Percentiles rank a stretch among this genome's conserved stretches.
Conservation (phyloP, 805 yeast genomes). For the Yarrowia sp. region DNA sequence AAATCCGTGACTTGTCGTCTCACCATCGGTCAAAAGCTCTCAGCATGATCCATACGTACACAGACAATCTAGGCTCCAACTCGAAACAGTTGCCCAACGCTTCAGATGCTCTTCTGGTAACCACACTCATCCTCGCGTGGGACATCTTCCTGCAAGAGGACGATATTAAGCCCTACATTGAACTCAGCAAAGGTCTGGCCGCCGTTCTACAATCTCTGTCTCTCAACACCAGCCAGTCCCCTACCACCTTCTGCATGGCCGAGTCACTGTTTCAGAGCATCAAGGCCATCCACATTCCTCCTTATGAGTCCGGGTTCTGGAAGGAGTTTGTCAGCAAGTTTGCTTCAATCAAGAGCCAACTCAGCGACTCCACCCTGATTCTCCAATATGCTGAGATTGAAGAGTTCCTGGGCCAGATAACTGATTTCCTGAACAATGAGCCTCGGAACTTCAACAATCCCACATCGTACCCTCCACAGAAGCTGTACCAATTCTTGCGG, state of each 20-base stretch:
- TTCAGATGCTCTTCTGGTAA: slow-evolving; percentile 29
- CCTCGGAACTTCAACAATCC: not conserved
- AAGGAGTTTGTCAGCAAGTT: slow-evolving; percentile 34
- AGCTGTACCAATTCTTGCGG: slow-evolving; percentile 31
- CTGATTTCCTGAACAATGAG: not conserved
- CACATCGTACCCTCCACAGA: slow-evolving; percentile 30
- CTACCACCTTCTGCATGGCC: slow-evolving; percentile 33
- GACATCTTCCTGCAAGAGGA: slow-evolving; percentile 35
- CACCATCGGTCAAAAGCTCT: slow-evolving; percentile 7
- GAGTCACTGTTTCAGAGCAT: slow-evolving; percentile 38
- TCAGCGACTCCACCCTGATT: not conserved
- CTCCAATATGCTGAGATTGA: slow-evolving; percentile 1
- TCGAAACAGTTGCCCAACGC: slow-evolving; percentile 3
- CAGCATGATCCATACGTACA: slow-evolving; percentile 1
- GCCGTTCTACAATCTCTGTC: slow-evolving; percentile 33
- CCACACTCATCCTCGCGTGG: slow-evolving; percentile 35
- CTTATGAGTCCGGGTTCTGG: slow-evolving; percentile 36
- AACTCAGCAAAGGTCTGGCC: slow-evolving; percentile 34
- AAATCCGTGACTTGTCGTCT: not conserved
- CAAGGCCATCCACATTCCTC: slow-evolving; percentile 37
- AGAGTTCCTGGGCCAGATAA: not conserved
- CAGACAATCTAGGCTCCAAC: not conserved
- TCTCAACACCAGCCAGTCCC: slow-evolving; percentile 29
- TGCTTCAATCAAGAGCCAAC: slow-evolving; percentile 9
- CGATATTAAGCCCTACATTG: slow-evolving; percentile 31